These are phyloP conservation scores for Datisca glomerata DNA, from an alignment of 306 rosid genomes.

Conservation along the genomic window DNA sequence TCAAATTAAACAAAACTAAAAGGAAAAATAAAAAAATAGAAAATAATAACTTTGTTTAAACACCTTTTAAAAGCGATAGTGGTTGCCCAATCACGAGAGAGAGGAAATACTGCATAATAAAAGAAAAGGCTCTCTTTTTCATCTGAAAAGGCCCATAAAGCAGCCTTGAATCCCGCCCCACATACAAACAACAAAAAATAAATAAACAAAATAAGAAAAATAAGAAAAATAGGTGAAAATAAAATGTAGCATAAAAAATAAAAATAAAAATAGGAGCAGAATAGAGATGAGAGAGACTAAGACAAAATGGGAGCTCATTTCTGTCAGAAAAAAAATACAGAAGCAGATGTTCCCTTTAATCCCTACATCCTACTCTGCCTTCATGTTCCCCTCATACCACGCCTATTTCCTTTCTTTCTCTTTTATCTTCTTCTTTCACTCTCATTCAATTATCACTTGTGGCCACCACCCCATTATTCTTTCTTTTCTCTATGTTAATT, in stretches of 20 bases:
- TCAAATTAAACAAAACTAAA: too few relatives aligned
- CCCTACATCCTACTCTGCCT: slow-evolving; percentile 37
- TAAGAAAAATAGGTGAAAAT: background rate
- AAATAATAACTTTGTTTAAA: background rate
- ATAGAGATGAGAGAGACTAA: slow-evolving; percentile 8
- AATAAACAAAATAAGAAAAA: background rate
- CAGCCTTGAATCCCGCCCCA: slow-evolving; percentile 19
- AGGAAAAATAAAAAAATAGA: too few relatives aligned
- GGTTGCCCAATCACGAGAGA: too few relatives aligned
- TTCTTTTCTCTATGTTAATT: background rate
- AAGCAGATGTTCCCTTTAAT: slow-evolving; percentile 47
- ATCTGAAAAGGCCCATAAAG: slow-evolving; percentile 1
- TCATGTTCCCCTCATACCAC: slow-evolving; percentile 42
- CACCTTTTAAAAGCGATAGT: too few relatives aligned
- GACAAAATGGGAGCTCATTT: slow-evolving; percentile 38
- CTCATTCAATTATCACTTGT: slow-evolving; percentile 8
- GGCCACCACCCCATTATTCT: background rate
- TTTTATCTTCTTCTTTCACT: slow-evolving; percentile 3
- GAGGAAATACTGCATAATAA: too few relatives aligned
- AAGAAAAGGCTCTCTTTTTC: background rate
- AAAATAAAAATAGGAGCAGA: background rate
- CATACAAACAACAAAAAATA: slow-evolving; percentile 3
- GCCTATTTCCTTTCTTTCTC: slow-evolving; percentile 33
- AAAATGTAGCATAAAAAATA: background rate
- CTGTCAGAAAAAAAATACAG: slow-evolving; percentile 30